These are phyloP conservation scores for Pulicaria dysenterica DNA, from an alignment of 129 eudicot genomes.

Conservation along the genomic window DNA sequence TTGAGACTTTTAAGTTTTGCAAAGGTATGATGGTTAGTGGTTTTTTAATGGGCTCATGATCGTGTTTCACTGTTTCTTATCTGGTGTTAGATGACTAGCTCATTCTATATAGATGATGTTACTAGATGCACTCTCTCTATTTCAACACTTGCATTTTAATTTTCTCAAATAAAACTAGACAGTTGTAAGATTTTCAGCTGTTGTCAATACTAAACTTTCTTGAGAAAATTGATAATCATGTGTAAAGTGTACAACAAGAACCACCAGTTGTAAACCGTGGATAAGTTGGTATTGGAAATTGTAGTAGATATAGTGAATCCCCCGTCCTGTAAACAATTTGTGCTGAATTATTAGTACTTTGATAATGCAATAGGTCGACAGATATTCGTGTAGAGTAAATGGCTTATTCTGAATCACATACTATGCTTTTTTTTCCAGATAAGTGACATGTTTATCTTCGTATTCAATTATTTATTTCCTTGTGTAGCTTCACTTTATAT, in stretches of 20 bases:
- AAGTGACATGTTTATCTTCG: too few relatives aligned
- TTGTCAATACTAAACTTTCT: too few relatives aligned
- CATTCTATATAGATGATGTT: too few relatives aligned
- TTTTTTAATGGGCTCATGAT: background rate
- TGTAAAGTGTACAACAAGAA: background rate
- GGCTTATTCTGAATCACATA: too few relatives aligned
- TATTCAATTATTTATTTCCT: too few relatives aligned
- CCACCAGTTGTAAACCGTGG: background rate
- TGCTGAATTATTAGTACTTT: too few relatives aligned
- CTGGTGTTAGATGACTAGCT: background rate
- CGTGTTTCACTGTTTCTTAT: slow-evolving; percentile 1
- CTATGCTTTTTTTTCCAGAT: too few relatives aligned
- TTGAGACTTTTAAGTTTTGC: background rate
- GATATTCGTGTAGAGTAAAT: too few relatives aligned
- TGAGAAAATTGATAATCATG: too few relatives aligned
- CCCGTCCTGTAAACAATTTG: too few relatives aligned
- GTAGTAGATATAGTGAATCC: background rate
- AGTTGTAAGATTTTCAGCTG: background rate
- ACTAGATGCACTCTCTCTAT: background rate
- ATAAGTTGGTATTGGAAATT: background rate
- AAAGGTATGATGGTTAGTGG: background rate
- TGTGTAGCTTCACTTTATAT: too few relatives aligned
- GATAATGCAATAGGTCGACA: too few relatives aligned
- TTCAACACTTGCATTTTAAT: background rate
- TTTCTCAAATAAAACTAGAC: background rate